Base-by-base conservation (phyloP, 345 rosid genomes). In the Brassica incana region DNA sequence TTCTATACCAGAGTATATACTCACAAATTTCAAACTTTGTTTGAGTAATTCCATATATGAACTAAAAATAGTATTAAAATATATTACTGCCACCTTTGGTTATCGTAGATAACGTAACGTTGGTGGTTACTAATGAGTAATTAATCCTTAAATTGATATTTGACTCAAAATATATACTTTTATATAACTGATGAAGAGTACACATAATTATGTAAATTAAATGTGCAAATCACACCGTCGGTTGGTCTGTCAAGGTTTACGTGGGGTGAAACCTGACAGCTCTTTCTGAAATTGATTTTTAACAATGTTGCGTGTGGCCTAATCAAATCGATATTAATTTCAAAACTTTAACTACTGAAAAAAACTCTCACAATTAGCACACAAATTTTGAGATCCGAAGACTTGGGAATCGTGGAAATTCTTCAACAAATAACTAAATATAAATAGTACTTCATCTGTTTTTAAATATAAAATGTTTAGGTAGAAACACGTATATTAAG, bases 161-260 rank as follows among this genome's bases (percentile, higher is more conserved):
- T 15, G 25, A 14, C 33, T 60, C 64, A 59, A 59, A 65, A 35
- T 2, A 8, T 14, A 48, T 48, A 48, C 54, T 14, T 3, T 6
- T 12, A 48, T 30, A 6, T 64, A 52, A 5, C 8, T 18, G 65
- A 61, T 69, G 61, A 60, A 56, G 20, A 43, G 33, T 9, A 43
- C 35, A 68, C 33, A 25, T 9, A 60, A 10, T 20, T 77, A 10
- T 71, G 61, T 58, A 72, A 78, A 35, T 12, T 43, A 43, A 73
- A 72, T 73, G 30, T 60, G 25, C 9, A 79, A 79, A 73, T 79
- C 58, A 38, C 35, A 70, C 25, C 76, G 67, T 80, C 68, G 73
- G 83, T 75, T 80, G 30, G 76, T 70, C 38, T 80, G 76, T 80
- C 80, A 56, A 75, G 68, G 35, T 68, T 69, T 75, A 80, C 76